Evolutionary conservation across 495 filamentous ascomycete species (phyloP), one percentile per base, ranked within the genome.

Genomic region (Neurospora sp.): DNA sequence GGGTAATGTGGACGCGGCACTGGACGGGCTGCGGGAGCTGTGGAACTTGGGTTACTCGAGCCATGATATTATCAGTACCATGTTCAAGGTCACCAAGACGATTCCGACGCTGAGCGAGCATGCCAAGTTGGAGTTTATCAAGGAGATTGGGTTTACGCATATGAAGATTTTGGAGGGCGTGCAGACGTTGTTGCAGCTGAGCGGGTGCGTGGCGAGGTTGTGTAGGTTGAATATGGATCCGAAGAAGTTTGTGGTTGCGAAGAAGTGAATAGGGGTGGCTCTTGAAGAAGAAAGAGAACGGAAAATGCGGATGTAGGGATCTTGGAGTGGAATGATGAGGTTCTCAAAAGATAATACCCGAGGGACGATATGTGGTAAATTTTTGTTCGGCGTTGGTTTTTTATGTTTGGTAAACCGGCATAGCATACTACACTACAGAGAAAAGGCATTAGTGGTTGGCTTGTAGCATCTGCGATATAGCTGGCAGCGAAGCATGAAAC

Each of bases 131-230:
- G 93, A 97, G 79, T 98, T 99, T 75, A 96, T 98, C 78, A 93
- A 92, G 81, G 96, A 98, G 83, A 98, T 99, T 81, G 96, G 96
- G 18, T 99, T 99, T 81, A 97, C 96, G 18, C 96, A 99, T 79
- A 99, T 99, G 96, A 93, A 96, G 77, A 95, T 99, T 71, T 84
- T 98, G 48, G 96, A 99, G 76, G 96, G 96, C 31, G 93, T 99
- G 70, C 94, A 97, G 84, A 98, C 95, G 4, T 84, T 97, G 54
- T 88, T 98, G 72, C 96, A 99, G 79, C 85, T 99, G 44, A 94
- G 91, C 78, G 96, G 96, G 31, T 97, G 94, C 79, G 87, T 98
- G 66, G 93, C 93, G 10, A 89, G 94, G 75, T 86, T 99, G 71
- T 93, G 92, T 79, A 96, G 91, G 86, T 89, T 98, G 79, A 97